Base-by-base conservation (phyloP, 306 rosid species). In the Trifolium repens region DNA sequence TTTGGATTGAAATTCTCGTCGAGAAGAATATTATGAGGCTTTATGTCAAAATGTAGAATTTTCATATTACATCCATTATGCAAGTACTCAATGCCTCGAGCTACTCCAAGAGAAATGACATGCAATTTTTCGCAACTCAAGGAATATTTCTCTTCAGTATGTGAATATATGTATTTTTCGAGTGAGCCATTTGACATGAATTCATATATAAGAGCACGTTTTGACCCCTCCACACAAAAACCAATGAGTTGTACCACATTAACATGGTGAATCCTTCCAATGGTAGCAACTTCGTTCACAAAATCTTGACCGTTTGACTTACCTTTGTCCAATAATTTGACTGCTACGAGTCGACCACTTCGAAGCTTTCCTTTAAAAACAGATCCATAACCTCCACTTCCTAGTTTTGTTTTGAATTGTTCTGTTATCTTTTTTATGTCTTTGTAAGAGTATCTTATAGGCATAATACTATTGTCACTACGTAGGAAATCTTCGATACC, bases 401-500 rank as follows among this genome's bases (percentile, higher is more conserved):
- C 71, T 17, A 65, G 6, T 65, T 65, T 65, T 19, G 53, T 40
- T 16, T 65, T 40, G 30, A 65, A 65, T 10, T 65, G 53, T 10
- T 40, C 2, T 1, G 53, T 65, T 22, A 65, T 65, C 2, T 42
- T 65, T 3, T 65, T 65, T 6, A 65, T 65, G 16, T 65, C 71
- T 65, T 15, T 65, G 10, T 65, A 65, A 40, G 71, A 65, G 71
- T 65, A 65, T 16, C 71, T 40, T 10, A 40, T 4, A 5, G 71
- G 71, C 50, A 65, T 65, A 52, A 40, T 65, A 5, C 3, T 40
- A 40, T 65, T 65, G 35, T 40, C 34, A 65, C 53, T 10, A 1
- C 52, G 9, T 8, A 82, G 50, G 58, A 71, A 82, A 49, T 57
- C 62, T 72, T 82, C 82, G 8, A 82, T 71, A 58, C 5, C 8